A percentile compares a stretch with the other conserved stretches of the same genome.
Evolutionary conservation across 2,329 filamentous ascomycete species (phyloP).

Genomic region (Aphanocladium album): DNA sequence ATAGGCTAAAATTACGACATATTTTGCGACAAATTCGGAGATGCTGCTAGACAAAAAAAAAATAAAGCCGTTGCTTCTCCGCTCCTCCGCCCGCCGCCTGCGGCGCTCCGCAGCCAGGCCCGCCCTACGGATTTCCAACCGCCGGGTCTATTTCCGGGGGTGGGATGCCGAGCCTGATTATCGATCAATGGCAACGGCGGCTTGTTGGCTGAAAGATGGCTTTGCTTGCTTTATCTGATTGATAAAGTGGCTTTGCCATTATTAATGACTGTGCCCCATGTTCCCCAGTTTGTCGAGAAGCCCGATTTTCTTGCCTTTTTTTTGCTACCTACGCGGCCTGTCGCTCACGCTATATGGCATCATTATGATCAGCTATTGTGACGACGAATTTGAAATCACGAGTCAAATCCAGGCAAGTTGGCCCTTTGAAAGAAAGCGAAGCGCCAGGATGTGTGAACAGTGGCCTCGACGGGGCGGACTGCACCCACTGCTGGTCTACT

Average conservation of each 20-base stretch:
- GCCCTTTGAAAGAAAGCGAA: no score
- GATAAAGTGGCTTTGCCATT: not conserved
- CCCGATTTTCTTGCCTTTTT: no score
- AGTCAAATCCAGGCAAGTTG: no score
- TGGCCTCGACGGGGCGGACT: no score
- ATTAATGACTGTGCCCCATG: not conserved
- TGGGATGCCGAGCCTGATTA: slow-evolving; percentile 5
- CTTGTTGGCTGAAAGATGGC: not conserved
- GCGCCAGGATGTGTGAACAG: no score
- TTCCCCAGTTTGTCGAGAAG: no score
- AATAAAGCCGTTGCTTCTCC: not conserved
- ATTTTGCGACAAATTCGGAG: not conserved
- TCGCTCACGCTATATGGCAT: not conserved
- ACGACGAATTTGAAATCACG: no score
- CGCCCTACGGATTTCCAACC: not conserved
- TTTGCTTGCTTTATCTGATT: not conserved
- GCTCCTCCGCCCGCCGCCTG: not conserved
- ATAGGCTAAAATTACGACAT: not conserved
- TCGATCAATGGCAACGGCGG: not conserved
- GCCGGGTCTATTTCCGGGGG: not conserved
- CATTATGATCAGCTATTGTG: not conserved
- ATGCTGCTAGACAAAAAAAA: no score
- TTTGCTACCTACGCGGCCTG: no score
- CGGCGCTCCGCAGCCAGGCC: not conserved
- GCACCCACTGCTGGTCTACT: no score